Base-by-base conservation (phyloP, 1,139 yeast species). In the Yamadazyma atmosphaerica region DNA sequence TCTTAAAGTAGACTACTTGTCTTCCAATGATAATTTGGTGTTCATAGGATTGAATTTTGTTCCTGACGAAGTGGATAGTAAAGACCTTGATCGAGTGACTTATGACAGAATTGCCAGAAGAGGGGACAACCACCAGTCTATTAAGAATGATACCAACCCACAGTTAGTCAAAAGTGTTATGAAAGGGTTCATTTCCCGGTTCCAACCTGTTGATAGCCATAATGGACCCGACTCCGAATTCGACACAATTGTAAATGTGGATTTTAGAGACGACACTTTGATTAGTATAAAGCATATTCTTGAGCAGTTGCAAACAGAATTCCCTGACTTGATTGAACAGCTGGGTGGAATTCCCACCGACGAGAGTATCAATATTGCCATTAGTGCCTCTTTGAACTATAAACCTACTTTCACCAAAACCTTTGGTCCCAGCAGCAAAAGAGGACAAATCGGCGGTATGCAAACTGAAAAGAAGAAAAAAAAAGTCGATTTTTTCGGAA, bases 111-210 rank as follows among this genome's bases (percentile, higher is more conserved):
- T 92, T 0, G 40, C 71, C 4, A 55, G 55, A 1, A 72, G 99
- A 49, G 98, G 97, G 1, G 94, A 88, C 55, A 85, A 87, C 49
- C 99, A 94, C 56, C 97, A 89, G 58, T 79, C 94, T 0, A 86
- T 94, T 35, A 82, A 83, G 48, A 73, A 72, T 3, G 58, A 59
- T 0, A 55, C 70, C 1, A 74, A 79, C 44, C 58, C 58, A 18
- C 58, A 61, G 10, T 66, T 73, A 34, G 81, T 86, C 0, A 58
- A 68, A 15, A 50, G 71, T 11, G 81, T 92, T 23, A 80, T 90
- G 86, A 64, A 68, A 32, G 90, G 92, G 0, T 90, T 90, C 50
- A 68, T 87, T 31, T 66, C 67, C 3, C 64, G 95, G 40, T 88
- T 81, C 53, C 86, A 87, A 55, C 77, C 81, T 0, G 72, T 87